phyloP scores from a whole-genome alignment of 148 eudicot genomes.

The Camellia granthamiana region DNA sequence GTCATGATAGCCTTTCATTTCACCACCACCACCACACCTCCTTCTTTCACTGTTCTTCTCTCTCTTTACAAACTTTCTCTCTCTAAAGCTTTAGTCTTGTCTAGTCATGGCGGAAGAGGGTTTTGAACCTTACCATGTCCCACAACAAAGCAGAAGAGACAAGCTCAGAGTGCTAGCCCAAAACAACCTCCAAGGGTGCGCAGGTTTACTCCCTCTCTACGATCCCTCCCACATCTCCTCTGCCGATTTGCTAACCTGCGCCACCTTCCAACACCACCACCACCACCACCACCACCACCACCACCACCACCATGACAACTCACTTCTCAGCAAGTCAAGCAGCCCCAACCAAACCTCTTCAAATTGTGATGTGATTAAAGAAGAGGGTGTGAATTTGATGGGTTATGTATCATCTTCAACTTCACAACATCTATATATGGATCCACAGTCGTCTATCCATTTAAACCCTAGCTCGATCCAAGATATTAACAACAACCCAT shows the following conservation, averaged over 20 bases:
- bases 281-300: too few relatives aligned
- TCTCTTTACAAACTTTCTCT: conserved; percentile 14
- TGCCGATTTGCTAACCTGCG: conserved; percentile 35
- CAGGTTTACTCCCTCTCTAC: conserved; percentile 36
- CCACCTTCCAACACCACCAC: conserved; percentile 17
- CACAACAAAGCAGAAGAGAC: conserved; percentile 57
- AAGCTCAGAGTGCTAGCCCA: conserved; percentile 43
- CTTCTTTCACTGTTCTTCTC: conserved; percentile 6
- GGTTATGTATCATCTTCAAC: conserved; percentile 23
- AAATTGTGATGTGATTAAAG: conserved; percentile 15
- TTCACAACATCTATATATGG: conserved; percentile 19
- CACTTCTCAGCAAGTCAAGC: not conserved
- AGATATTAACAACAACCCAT: conserved; percentile 21
- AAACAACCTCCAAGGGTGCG: conserved; percentile 22
- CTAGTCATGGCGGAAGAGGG: conserved; percentile 23
- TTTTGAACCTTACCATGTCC: conserved; percentile 39
- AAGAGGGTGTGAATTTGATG: conserved; percentile 31
- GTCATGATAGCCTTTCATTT: conserved; percentile 35
- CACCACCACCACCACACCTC: conserved; percentile 24
- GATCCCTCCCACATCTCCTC: conserved; percentile 37
- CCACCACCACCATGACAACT: not conserved
- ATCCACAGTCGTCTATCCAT: conserved; percentile 25
- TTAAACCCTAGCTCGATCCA: conserved; percentile 33
- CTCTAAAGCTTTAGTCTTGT: not conserved
- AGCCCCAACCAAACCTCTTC: not conserved